phyloP scores from a whole-genome alignment of 805 yeast genomes.

The Candida tibetensis region DNA sequence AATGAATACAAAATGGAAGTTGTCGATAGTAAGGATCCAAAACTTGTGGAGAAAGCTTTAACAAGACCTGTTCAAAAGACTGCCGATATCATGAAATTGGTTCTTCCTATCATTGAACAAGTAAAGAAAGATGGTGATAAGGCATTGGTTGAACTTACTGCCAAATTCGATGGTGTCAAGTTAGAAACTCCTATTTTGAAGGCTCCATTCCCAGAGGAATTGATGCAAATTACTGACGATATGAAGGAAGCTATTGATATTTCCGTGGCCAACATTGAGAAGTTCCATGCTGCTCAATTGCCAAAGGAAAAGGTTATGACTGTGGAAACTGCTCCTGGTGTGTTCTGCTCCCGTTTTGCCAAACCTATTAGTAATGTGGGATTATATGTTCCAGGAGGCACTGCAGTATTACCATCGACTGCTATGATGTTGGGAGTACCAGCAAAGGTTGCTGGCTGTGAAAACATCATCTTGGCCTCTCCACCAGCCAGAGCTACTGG shows the following conservation, averaged over 20 bases:
- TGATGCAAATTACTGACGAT: slow-evolving; percentile 69
- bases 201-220: slow-evolving; percentile 84
- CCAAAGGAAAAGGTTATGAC: slow-evolving; percentile 63
- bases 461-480: slow-evolving; percentile 86
- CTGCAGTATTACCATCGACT: slow-evolving; percentile 96
- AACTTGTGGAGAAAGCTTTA: slow-evolving; percentile 56
- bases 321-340: slow-evolving; percentile 95
- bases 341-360: slow-evolving; percentile 88
- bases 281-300: slow-evolving; percentile 91
- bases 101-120: slow-evolving; percentile 80
- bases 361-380: slow-evolving; percentile 95
- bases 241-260: slow-evolving; percentile 84
- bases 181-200: slow-evolving; percentile 68
- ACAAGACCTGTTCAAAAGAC: slow-evolving; percentile 95
- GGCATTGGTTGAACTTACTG: slow-evolving; percentile 86
- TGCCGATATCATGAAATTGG: slow-evolving; percentile 87
- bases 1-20: slow-evolving; percentile 49
- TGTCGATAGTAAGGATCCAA: slow-evolving; percentile 41
- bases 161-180: slow-evolving; percentile 83
- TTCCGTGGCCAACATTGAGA: slow-evolving; percentile 82
- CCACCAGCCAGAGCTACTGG: slow-evolving; percentile 93
- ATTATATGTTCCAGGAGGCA: slow-evolving; percentile 96
- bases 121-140: slow-evolving; percentile 79
- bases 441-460: slow-evolving; percentile 96
- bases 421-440: slow-evolving; percentile 98